These are phyloP conservation scores for Jimgerdemannia flammicorona DNA, from an alignment of 192 early-diverging fungal genomes.

Conservation along the genomic window DNA sequence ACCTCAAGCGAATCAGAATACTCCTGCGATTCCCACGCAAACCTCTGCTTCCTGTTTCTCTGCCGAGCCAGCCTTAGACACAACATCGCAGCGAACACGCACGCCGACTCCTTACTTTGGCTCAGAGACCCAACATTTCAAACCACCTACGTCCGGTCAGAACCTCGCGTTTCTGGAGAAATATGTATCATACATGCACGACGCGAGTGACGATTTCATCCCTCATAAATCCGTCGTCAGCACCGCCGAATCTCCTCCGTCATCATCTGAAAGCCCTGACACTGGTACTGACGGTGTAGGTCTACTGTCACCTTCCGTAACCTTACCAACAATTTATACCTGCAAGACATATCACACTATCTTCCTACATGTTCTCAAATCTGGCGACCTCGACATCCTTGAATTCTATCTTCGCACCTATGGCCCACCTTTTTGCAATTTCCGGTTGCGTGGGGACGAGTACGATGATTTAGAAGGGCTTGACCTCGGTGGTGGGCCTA, in stretches of 20 bases:
- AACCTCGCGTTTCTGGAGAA: slow-evolving; percentile 11
- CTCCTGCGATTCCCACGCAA: not conserved
- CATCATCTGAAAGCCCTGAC: not conserved
- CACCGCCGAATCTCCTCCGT: not conserved
- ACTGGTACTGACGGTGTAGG: not conserved
- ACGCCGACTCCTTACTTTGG: not conserved
- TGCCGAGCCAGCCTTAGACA: not conserved
- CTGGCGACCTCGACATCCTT: slow-evolving; percentile 10
- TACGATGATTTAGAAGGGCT: slow-evolving; percentile 10
- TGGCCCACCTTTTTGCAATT: slow-evolving; percentile 9
- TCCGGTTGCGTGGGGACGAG: slow-evolving; percentile 15
- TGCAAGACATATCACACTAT: slow-evolving; percentile 16
- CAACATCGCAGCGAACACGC: slow-evolving; percentile 2
- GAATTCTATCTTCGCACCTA: slow-evolving; percentile 12
- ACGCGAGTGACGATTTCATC: not conserved
- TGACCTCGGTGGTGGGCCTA: not conserved
- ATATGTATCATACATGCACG: slow-evolving; percentile 13
- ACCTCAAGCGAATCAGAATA: not conserved
- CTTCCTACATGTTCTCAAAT: slow-evolving; percentile 14
- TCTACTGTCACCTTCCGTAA: not conserved
- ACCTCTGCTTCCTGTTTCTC: not conserved
- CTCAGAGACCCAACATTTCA: not conserved
- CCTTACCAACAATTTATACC: slow-evolving; percentile 10
- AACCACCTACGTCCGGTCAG: not conserved
- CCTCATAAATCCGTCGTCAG: not conserved